These are phyloP conservation scores for Neltuma alba DNA, from an alignment of 306 rosid genomes.

Conservation along the genomic window DNA sequence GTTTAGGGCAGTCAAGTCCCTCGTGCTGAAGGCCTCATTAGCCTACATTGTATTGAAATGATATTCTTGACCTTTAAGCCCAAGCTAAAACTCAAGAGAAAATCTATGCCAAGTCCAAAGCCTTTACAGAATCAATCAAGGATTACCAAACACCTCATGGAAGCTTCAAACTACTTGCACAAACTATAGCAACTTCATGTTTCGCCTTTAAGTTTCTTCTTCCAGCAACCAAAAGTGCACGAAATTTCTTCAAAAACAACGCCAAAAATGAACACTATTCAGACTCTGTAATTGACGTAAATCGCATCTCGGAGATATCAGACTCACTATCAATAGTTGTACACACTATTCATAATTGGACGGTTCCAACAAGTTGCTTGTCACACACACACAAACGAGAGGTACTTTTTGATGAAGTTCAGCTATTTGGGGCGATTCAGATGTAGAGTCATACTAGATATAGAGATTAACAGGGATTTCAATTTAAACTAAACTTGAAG, in stretches of 20 bases:
- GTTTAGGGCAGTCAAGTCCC: constrained; percentile 25
- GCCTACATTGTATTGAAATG: background rate
- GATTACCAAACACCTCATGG: constrained; percentile 21
- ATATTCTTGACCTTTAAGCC: constrained; percentile 2
- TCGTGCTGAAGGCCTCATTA: constrained; percentile 21
- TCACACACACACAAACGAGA: background rate
- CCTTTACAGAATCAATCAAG: constrained; percentile 11
- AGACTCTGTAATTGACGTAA: background rate
- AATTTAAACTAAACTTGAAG: constrained; percentile 23
- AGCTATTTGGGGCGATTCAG: constrained; percentile 3
- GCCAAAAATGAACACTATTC: background rate
- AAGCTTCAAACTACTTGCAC: constrained; percentile 7
- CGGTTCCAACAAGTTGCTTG: background rate
- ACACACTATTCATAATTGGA: background rate
- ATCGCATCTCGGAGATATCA: background rate
- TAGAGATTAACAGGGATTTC: background rate
- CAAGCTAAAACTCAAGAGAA: background rate
- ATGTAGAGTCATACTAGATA: constrained; percentile 33
- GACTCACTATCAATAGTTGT: background rate
- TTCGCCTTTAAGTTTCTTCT: background rate
- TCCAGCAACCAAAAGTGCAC: constrained; percentile 13
- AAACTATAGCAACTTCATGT: constrained; percentile 3
- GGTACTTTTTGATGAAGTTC: background rate
- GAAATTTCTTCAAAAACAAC: constrained; percentile 1
- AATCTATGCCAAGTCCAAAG: background rate